Base-by-base conservation (phyloP, 306 rosid genomes). In the Lagenaria siceraria region DNA sequence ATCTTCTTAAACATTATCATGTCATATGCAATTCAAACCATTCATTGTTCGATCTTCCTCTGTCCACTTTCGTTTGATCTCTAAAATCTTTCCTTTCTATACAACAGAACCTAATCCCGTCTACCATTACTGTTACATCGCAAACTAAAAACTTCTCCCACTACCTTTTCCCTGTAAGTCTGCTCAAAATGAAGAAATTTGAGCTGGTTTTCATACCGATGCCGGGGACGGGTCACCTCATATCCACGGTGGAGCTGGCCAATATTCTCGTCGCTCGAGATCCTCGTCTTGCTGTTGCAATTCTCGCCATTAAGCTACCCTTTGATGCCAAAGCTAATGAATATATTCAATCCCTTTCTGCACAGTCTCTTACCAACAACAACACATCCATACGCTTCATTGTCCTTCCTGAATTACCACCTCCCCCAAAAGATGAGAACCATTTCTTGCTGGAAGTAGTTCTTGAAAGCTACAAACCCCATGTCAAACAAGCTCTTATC, bases 211-310 rank as follows among this genome's bases (percentile, higher is more conserved):
- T 87, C 83, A 15, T 87, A 8, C 84, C 87, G 0, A 0, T 5
- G 12, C 53, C 79, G 5, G 84, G 43, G 8, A 55, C 53, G 22
- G 89, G 89, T 27, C 90, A 87, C 75, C 62, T 85, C 0, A 51
- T 15, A 0, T 40, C 90, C 1, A 8, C 69, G 6, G 53, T 83
- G 1, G 87, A 77, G 69, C 27, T 83, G 4, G 90, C 85, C 15
- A 84, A 85, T 24, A 80, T 36, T 54, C 60, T 87, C 1, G 76
- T 83, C 9, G 24, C 62, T 55, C 74, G 72, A 24, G 81, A 87
- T 15, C 40, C 43, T 40, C 81, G 64, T 6, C 76, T 85, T 38
- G 68, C 65, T 7, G 55, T 79, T 46, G 82, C 89, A 0, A 6
- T 60, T 8, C 66, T 81, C 38, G 15, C 24, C 75, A 74, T 63